phyloP scores from a whole-genome alignment of 257 asterid genomes.

The Petrea volubilis region DNA sequence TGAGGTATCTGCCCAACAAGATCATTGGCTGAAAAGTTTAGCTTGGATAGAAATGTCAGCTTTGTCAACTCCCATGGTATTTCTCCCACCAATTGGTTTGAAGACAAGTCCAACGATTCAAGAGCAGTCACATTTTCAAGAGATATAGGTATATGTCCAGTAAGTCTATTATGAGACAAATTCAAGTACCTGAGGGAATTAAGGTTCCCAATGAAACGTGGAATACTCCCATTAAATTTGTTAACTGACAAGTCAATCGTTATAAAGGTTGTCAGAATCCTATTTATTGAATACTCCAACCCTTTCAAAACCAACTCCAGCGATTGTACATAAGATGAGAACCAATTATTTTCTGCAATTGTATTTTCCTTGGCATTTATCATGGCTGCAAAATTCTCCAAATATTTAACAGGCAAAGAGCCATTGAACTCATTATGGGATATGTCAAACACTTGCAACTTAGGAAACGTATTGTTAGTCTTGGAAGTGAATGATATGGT shows the following conservation, averaged over 20 bases:
- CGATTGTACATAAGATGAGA: background rate
- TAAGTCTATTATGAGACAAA: too few species aligned
- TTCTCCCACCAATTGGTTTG: too few species aligned
- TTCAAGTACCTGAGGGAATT: too few species aligned
- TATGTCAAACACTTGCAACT: conserved; percentile 22
- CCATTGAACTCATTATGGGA: conserved; percentile 21
- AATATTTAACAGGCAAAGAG: background rate
- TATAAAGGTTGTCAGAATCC: background rate
- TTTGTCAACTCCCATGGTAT: too few species aligned
- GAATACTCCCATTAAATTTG: too few species aligned
- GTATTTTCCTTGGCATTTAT: background rate
- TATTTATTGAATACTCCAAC: background rate
- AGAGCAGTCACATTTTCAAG: too few species aligned
- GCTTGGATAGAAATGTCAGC: too few species aligned
- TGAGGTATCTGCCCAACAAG: background rate
- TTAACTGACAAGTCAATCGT: background rate
- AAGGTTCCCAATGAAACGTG: too few species aligned
- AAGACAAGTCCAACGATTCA: too few species aligned
- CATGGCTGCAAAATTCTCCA: background rate
- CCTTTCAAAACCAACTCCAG: too few species aligned
- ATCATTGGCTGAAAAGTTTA: background rate
- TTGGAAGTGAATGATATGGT: background rate
- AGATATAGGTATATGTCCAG: too few species aligned
- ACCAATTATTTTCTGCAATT: background rate
- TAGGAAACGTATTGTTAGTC: conserved; percentile 3